Evolutionary conservation across 805 yeast species (phyloP), one percentile per base, ranked within the genome.

Genomic region (Trichomonascus vanleenenianus): DNA sequence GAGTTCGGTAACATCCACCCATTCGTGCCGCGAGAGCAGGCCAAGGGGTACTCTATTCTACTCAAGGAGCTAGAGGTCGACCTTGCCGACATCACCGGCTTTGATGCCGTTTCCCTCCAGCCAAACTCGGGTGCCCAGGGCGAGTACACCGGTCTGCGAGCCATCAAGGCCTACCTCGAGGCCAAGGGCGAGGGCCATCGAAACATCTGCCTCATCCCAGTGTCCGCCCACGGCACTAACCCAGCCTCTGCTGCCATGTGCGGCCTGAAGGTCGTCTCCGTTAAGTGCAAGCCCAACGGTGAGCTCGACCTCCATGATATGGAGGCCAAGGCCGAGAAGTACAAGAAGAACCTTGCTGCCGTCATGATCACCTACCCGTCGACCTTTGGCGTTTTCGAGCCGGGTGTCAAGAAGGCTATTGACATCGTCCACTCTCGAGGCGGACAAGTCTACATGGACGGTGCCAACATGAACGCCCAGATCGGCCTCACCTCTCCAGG

Each of bases 101-200:
- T 93, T 59, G 85, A 81, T 50, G 91, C 85, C 35, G 83, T 95
- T 16, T 85, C 97, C 2, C 70, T 86, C 49, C 94, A 87, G 81
- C 98, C 98, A 51, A 93, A 93, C 63, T 86, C 97, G 34, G 98
- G 98, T 55, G 97, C 98, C 34, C 96, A 91, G 66, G 98, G 98
- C 65, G 98, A 93, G 67, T 93, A 84, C 67, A 78, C 97, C 12
- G 98, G 98, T 25, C 72, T 93, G 49, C 78, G 94, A 49, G 87
- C 88, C 39, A 91, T 93, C 54, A 76, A 80, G 55, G 76, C 83
- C 33, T 93, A 85, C 62, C 77, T 85, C 55, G 76, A 79, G 50
- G 69, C 82, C 16, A 73, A 70, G 39, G 95, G 93, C 36, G 82
- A 88, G 60, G 65, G 73, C 14, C 69, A 79, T 48, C 77, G 98